These are phyloP conservation scores for Boletellus deceptivus DNA, from an alignment of 1,284 basidiomycete species.

Conservation along the genomic window DNA sequence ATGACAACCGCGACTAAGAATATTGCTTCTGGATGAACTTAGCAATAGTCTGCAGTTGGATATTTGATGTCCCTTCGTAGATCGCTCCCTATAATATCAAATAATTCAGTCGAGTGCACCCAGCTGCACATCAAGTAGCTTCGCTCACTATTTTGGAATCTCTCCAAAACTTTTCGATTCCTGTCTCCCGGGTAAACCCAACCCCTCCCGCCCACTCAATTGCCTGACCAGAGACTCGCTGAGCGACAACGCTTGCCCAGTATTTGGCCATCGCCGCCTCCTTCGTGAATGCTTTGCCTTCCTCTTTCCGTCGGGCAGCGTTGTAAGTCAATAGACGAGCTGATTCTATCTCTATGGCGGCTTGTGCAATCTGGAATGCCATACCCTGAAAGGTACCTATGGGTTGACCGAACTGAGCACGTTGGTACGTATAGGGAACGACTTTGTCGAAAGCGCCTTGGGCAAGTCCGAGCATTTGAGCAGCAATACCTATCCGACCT, in stretches of 20 bases:
- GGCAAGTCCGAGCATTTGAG: constrained; percentile 95
- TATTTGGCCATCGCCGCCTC: constrained; percentile 98
- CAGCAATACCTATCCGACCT: constrained; percentile 95
- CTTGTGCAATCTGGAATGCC: constrained; percentile 92
- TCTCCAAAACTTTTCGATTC: constrained; percentile 92
- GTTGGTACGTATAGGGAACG: constrained; percentile 91
- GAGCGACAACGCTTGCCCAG: constrained; percentile 86
- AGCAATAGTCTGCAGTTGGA: constrained; percentile 95
- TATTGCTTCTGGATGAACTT: constrained; percentile 86
- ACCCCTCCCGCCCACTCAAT: constrained; percentile 98
- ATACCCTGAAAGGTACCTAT: constrained; percentile 94
- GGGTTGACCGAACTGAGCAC: constrained; percentile 91
- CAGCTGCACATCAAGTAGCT: background rate
- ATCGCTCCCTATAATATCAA: constrained; percentile 70
- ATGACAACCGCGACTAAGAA: constrained; percentile 35
- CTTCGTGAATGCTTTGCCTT: constrained; percentile 84
- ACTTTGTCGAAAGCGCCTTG: constrained; percentile 95
- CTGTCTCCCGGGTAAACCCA: constrained; percentile 92
- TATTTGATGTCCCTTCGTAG: constrained; percentile 95
- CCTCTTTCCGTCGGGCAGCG: constrained; percentile 91
- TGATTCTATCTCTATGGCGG: constrained; percentile 86
- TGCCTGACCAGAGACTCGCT: constrained; percentile 82
- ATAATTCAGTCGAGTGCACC: constrained; percentile 6
- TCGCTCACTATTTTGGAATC: constrained; percentile 91
- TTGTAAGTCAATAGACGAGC: constrained; percentile 97